Percentiles rank a stretch among this genome's conserved stretches.
Evolutionary conservation across 2,329 filamentous ascomycete species (phyloP).

Genomic region (Kalaharituber pfeilii): DNA sequence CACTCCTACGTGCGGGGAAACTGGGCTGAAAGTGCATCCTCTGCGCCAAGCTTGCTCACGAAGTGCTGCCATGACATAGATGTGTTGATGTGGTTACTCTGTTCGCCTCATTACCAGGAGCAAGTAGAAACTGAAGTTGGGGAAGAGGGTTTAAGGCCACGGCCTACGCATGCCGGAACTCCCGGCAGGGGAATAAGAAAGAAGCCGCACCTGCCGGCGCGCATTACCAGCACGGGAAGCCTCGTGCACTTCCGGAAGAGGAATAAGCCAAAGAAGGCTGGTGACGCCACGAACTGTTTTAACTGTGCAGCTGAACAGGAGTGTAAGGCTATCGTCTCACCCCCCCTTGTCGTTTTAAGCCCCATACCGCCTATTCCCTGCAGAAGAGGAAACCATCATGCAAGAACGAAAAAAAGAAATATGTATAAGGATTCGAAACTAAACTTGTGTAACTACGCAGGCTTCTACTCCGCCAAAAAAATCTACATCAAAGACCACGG

Average conservation of each 20-base stretch:
- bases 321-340: too few species aligned
- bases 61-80: conserved; percentile 97
- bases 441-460: too few species aligned
- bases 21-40: conserved; percentile 65
- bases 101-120: conserved; percentile 38
- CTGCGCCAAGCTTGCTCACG: conserved; percentile 69
- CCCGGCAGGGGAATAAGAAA: conserved; percentile 17
- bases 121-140: conserved; percentile 23
- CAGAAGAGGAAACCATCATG: too few species aligned
- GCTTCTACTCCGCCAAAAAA: conserved; percentile 56
- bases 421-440: too few species aligned
- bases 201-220: conserved; percentile 52
- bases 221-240: conserved; percentile 57
- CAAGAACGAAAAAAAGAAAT: too few species aligned
- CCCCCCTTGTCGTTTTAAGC: too few species aligned
- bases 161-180: conserved; percentile 17
- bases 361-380: too few species aligned
- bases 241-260: conserved; percentile 60
- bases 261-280: conserved; percentile 60
- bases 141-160: neutral
- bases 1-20: conserved; percentile 85
- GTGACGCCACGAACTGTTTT: conserved; percentile 68
- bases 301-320: conserved; percentile 54
- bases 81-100: conserved; percentile 77
- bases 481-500: conserved; percentile 58